Evolutionary conservation across 305 asterid genomes (phyloP).

Genomic region (Vinca major): DNA sequence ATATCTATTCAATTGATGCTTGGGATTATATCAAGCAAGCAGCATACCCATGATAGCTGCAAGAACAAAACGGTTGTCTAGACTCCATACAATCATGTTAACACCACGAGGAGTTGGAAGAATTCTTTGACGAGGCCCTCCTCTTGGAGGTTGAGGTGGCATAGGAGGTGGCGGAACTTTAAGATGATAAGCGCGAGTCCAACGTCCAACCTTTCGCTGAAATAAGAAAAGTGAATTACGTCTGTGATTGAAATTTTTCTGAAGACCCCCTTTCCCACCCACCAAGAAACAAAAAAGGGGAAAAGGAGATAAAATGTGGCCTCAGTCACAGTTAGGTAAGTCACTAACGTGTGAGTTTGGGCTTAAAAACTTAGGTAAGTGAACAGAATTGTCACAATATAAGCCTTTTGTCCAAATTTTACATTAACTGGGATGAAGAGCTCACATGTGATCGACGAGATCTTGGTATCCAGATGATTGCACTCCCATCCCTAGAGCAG

Average conservation of each 20-base stretch:
- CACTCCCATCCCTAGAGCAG: conserved; percentile 99
- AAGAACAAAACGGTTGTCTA: conserved; percentile 97
- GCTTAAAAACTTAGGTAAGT: not conserved
- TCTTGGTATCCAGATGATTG: conserved; percentile 96
- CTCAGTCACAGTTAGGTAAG: too few relatives aligned
- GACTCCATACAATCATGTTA: conserved; percentile 96
- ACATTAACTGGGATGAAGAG: conserved; percentile 12
- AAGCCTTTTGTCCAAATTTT: not conserved
- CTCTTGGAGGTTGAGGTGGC: conserved; percentile 96
- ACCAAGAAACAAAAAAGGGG: too few relatives aligned
- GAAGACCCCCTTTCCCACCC: not conserved
- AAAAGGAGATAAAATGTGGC: not conserved
- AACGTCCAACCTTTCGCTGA: conserved; percentile 87
- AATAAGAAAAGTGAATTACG: conserved; percentile 11
- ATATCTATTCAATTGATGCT: not conserved
- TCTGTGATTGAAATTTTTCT: not conserved
- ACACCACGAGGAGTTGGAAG: conserved; percentile 99
- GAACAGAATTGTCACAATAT: not conserved
- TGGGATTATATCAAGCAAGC: conserved; percentile 17
- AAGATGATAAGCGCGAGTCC: conserved; percentile 93
- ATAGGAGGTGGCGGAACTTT: conserved; percentile 98
- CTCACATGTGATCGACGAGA: conserved; percentile 94
- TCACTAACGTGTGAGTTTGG: not conserved
- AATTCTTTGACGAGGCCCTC: conserved; percentile 97
- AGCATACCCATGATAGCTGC: conserved; percentile 98